phyloP scores from a whole-genome alignment of 2,329 filamentous ascomycete genomes.

The Trichoderma endophyticum region DNA sequence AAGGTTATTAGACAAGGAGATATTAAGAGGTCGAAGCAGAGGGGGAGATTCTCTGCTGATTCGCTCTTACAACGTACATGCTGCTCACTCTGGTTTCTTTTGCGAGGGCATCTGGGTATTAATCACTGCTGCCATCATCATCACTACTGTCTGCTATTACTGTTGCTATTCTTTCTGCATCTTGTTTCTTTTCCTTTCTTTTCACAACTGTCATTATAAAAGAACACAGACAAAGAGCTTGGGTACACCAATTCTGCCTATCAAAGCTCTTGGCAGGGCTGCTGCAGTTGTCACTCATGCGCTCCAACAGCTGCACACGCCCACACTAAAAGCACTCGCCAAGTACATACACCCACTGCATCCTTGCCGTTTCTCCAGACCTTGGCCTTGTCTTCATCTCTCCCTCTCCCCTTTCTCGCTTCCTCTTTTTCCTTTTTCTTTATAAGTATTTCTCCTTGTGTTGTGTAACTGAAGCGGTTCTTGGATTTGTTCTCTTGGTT shows the following conservation, averaged over 20 bases:
- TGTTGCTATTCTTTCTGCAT: not conserved
- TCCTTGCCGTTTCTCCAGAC: not conserved
- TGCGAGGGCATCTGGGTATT: not conserved
- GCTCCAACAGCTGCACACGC: not conserved
- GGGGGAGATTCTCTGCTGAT: not conserved
- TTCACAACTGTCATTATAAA: not conserved
- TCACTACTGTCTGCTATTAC: not conserved
- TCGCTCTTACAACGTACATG: not conserved
- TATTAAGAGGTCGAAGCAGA: not conserved
- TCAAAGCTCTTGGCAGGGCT: not conserved
- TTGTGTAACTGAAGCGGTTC: not conserved
- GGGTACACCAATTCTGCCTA: not conserved
- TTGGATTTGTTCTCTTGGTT: not conserved
- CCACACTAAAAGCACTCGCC: not conserved
- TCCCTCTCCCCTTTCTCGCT: not conserved
- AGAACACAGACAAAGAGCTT: not conserved
- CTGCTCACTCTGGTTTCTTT: not conserved
- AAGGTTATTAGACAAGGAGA: not conserved
- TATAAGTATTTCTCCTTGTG: not conserved
- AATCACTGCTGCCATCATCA: not conserved
- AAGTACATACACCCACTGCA: not conserved
- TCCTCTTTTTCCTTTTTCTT: not conserved
- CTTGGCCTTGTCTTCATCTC: not conserved
- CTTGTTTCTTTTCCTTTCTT: not conserved
- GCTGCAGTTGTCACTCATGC: not conserved